Evolutionary conservation across 768 basidiomycete genomes (phyloP), one percentile per base, ranked within the genome.

Genomic region (Leccinellum albellum): DNA sequence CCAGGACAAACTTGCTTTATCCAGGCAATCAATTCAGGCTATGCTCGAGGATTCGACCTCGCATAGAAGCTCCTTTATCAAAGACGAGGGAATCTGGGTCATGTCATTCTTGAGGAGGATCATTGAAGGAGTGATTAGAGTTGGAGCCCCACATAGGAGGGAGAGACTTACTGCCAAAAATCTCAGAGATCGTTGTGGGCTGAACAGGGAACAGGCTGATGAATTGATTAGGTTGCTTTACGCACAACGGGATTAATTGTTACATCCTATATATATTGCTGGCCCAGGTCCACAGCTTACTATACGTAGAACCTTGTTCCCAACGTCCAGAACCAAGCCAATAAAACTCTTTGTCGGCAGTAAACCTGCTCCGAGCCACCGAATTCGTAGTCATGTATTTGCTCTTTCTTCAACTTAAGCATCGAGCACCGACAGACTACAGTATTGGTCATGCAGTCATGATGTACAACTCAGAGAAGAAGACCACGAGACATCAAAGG

Each of bases 1-100:
- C 21, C 33, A 23, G 20, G 54, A 54, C 5, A 69, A 64, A 31
- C 9, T 54, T 31, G 45, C 54, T 0, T 23, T 44, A 12, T 68
- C 68, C 21, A 67, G 56, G 44, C 55, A 60, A 32, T 37, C 33
- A 10, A 54, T 67, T 15, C 61, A 56, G 17, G 12, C 50, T 4
- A 56, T 70, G 61, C 60, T 70, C 0, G 67, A 68, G 47, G 63
- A 62, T 28, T 67, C 65, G 26, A 50, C 59, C 45, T 56, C 67
- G 20, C 59, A 56, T 32, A 65, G 65, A 8, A 55, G 26, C 15
- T 32, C 54, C 26, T 62, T 66, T 20, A 47, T 14, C 53, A 60
- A 28, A 42, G 65, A 64, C 26, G 60, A 58, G 32, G 56, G n/a
- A 2, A 21, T 4, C 33, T 67, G 66, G 66, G 60, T 68, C 31